These are phyloP conservation scores for Nannochloris sp. DNA, from an alignment of 139 green algal genomes.

Conservation along the genomic window DNA sequence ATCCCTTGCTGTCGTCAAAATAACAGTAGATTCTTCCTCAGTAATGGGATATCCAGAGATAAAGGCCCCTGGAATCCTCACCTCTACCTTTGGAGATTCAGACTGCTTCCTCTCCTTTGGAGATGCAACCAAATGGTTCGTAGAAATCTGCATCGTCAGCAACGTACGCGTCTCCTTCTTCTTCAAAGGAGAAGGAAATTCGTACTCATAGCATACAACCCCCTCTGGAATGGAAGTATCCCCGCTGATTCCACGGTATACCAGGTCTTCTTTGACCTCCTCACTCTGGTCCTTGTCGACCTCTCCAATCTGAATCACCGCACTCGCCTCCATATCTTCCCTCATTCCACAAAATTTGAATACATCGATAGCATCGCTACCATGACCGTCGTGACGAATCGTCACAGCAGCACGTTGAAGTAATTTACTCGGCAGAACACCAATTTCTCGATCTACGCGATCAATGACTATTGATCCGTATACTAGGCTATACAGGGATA, in stretches of 20 bases:
- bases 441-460: no score
- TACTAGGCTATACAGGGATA: no score
- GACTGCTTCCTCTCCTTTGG: conserved; percentile 2
- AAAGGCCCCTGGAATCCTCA: background rate
- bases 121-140: background rate
- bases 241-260: conserved; percentile 34
- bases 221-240: background rate
- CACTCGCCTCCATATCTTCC: no score
- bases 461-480: no score
- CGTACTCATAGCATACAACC: background rate
- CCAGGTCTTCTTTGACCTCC: conserved; percentile 32
- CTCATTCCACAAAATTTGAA: no score
- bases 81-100: background rate
- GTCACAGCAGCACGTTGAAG: no score
- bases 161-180: background rate
- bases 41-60: background rate
- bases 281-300: conserved; percentile 37
- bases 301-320: no score
- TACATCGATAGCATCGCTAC: no score
- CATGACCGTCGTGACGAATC: no score
- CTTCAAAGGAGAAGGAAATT: background rate
- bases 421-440: no score
- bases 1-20: background rate
- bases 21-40: background rate
- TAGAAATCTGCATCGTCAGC: background rate